These are phyloP conservation scores for Apophysomyces sp. DNA, from an alignment of 371 early-diverging fungal species.

Conservation along the genomic window DNA sequence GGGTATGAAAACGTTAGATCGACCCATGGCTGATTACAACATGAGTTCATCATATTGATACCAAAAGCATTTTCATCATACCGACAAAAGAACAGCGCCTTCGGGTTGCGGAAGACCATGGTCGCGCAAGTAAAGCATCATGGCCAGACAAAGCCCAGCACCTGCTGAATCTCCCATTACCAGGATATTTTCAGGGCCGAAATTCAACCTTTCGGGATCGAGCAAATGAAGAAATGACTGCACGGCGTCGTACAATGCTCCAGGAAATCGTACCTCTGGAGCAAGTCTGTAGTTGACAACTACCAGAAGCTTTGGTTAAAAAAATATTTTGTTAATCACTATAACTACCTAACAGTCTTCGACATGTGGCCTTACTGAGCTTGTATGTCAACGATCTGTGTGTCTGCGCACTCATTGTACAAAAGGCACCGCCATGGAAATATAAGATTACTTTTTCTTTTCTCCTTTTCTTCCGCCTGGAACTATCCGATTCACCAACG, in stretches of 20 bases:
- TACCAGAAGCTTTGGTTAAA: not conserved
- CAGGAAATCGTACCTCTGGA: slow-evolving; percentile 79
- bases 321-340: not conserved
- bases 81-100: slow-evolving; percentile 36
- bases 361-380: slow-evolving; percentile 49
- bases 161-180: slow-evolving; percentile 4
- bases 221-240: slow-evolving; percentile 68
- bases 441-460: slow-evolving; percentile 56
- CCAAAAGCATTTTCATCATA: slow-evolving; percentile 13
- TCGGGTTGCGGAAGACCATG: slow-evolving; percentile 47
- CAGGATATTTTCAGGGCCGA: not conserved
- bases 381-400: slow-evolving; percentile 58
- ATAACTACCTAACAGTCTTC: slow-evolving; percentile 49
- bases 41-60: not conserved
- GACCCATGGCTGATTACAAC: slow-evolving; percentile 39
- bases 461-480: not conserved
- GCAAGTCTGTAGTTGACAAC: slow-evolving; percentile 75
- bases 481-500: not conserved
- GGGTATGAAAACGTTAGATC: slow-evolving; percentile 39
- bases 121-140: slow-evolving; percentile 52
- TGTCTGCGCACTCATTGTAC: slow-evolving; percentile 59
- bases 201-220: slow-evolving; percentile 33
- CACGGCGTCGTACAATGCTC: slow-evolving; percentile 76
- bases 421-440: slow-evolving; percentile 69
- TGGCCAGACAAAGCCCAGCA: slow-evolving; percentile 39